Percentiles rank a stretch among this genome's conserved stretches.
phyloP scores from a whole-genome alignment of 2,329 filamentous ascomycete species.

The Dactylonectria macrodidyma region DNA sequence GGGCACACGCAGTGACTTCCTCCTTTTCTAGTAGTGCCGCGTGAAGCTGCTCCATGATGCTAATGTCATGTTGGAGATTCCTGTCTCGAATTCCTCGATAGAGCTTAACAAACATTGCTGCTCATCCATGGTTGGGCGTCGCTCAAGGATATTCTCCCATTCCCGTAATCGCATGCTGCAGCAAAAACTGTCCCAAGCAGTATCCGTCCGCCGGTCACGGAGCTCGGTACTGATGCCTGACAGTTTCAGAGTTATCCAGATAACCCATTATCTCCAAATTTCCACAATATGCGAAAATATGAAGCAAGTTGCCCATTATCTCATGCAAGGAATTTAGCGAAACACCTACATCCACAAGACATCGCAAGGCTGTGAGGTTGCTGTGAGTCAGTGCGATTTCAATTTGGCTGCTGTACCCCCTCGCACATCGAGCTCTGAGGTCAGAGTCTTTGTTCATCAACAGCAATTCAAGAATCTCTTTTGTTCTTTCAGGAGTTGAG shows the following conservation, averaged over 20 bases:
- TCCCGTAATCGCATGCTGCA: no score
- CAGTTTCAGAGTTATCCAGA: neutral
- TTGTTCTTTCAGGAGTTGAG: neutral
- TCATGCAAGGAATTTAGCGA: neutral
- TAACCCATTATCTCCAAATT: neutral
- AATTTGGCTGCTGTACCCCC: neutral
- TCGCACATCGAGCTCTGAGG: neutral
- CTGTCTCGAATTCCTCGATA: conserved; percentile 15
- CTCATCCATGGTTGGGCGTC: neutral
- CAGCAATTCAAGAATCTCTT: neutral
- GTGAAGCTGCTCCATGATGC: neutral
- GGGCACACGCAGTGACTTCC: neutral
- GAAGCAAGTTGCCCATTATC: neutral
- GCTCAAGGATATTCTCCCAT: no score
- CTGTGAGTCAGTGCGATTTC: neutral
- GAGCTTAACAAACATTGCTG: neutral
- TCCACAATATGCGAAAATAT: neutral
- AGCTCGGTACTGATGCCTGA: neutral
- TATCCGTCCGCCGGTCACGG: neutral
- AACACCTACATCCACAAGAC: conserved; percentile 5
- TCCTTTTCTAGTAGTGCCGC: neutral
- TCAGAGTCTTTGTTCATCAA: neutral
- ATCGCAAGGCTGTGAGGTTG: neutral
- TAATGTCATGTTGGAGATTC: conserved; percentile 4
- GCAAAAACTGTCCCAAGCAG: conserved; percentile 3